phyloP scores from a whole-genome alignment of 129 eudicot genomes.

The Sambucus nigra region DNA sequence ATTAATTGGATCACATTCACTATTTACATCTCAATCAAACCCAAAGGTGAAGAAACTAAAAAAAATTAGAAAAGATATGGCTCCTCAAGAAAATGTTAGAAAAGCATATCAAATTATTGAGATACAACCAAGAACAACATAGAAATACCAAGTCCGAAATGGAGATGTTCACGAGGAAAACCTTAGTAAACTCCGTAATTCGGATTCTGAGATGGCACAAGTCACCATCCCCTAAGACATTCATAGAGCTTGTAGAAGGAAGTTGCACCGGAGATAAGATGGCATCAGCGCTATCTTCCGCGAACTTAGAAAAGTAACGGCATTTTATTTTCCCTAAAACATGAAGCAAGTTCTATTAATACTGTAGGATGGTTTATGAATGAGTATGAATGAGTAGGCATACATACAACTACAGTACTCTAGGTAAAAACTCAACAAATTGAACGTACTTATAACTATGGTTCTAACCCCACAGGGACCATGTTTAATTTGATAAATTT shows the following conservation, averaged over 20 bases:
- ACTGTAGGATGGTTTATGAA: constrained; percentile 1
- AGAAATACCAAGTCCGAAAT: not conserved
- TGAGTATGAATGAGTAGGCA: not conserved
- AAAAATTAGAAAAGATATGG: not conserved
- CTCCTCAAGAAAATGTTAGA: not conserved
- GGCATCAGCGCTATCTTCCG: constrained; percentile 27
- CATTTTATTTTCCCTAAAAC: constrained; percentile 50
- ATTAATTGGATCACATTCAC: not conserved
- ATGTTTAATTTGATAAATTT: too few species aligned
- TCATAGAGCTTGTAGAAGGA: constrained; percentile 14
- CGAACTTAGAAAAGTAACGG: constrained; percentile 44
- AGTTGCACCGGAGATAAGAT: constrained; percentile 20
- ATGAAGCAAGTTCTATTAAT: constrained; percentile 7
- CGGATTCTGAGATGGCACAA: constrained; percentile 45
- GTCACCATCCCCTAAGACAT: constrained; percentile 29
- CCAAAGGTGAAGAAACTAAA: not conserved
- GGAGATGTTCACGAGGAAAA: constrained; percentile 13
- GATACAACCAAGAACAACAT: not conserved
- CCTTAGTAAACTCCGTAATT: constrained; percentile 66
- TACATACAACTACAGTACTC: not conserved
- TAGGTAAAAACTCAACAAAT: not conserved
- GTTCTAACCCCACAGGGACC: not conserved
- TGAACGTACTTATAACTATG: not conserved
- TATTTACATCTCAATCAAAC: not conserved
- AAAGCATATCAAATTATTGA: not conserved